Conservation (phyloP, 345 rosid species). For the Raphanus raphanistrum region DNA sequence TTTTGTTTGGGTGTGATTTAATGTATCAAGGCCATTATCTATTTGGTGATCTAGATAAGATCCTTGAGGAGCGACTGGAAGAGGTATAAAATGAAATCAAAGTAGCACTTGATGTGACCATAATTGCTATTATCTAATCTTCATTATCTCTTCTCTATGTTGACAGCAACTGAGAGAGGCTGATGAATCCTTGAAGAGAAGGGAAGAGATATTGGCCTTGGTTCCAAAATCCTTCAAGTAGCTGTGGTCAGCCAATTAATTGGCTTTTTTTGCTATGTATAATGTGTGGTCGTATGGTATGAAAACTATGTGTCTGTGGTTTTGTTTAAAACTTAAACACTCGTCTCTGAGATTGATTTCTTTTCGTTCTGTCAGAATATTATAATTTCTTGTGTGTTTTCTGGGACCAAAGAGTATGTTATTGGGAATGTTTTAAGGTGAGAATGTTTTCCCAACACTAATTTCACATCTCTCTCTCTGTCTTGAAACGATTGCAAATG, state of each 20-base stretch:
- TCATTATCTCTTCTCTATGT: neutral
- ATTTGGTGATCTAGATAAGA: neutral
- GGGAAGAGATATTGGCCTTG: neutral
- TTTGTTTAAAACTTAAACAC: too few species aligned
- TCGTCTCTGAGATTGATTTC: too few species aligned
- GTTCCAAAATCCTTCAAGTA: neutral
- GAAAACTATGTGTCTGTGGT: too few species aligned
- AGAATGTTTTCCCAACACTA: too few species aligned
- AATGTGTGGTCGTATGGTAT: too few species aligned
- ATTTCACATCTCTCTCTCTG: too few species aligned
- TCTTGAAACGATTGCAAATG: too few species aligned
- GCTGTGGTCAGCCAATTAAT: neutral
- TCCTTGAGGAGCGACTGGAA: neutral
- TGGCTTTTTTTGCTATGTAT: neutral
- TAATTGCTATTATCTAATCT: neutral
- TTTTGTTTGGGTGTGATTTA: neutral
- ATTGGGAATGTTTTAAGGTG: too few species aligned
- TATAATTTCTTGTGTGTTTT: too few species aligned
- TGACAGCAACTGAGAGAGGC: neutral
- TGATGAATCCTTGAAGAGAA: too few species aligned
- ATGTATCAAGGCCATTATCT: neutral
- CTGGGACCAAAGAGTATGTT: too few species aligned
- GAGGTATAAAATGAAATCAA: neutral
- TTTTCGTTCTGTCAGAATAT: too few species aligned
- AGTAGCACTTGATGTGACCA: neutral